Evolutionary conservation across 805 yeast species (phyloP).

Genomic region (Monosporozyma servazzii): DNA sequence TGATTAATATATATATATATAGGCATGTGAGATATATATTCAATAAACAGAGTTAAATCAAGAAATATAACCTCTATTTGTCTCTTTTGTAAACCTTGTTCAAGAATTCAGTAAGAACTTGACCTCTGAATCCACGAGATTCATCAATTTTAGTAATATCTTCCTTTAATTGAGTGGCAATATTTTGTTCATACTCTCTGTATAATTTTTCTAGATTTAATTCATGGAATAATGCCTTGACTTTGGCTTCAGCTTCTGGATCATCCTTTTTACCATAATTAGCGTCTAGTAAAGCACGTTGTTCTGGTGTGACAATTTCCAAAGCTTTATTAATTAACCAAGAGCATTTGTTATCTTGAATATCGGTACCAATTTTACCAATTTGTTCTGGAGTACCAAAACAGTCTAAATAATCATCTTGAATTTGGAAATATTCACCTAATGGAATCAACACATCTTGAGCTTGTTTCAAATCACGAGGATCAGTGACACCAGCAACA

Average conservation of each 20-base stretch:
- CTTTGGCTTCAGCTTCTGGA: constrained; percentile 48
- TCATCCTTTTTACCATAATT: constrained; percentile 85
- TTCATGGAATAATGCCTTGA: constrained; percentile 61
- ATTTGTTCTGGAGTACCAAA: constrained; percentile 95
- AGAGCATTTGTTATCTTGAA: constrained; percentile 95
- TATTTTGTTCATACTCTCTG: constrained; percentile 71
- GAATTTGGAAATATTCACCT: constrained; percentile 98
- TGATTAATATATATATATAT: neutral
- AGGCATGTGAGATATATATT: neutral
- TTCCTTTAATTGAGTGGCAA: constrained; percentile 53
- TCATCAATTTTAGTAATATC: constrained; percentile 75
- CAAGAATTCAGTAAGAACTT: constrained; percentile 77
- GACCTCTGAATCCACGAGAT: constrained; percentile 83
- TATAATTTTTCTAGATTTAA: constrained; percentile 64
- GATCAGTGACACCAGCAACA: constrained; percentile 70
- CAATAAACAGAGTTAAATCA: neutral
- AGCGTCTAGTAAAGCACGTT: constrained; percentile 70
- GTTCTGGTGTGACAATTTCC: constrained; percentile 65
- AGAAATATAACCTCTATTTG: constrained; percentile 39
- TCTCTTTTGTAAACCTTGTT: constrained; percentile 89
- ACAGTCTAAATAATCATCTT: constrained; percentile 94
- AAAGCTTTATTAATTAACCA: constrained; percentile 96
- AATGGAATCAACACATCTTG: constrained; percentile 80
- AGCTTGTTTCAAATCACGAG: constrained; percentile 77
- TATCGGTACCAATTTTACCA: constrained; percentile 98